Evolutionary conservation across 345 rosid species (phyloP).

Genomic region (Clarkia xantiana): DNA sequence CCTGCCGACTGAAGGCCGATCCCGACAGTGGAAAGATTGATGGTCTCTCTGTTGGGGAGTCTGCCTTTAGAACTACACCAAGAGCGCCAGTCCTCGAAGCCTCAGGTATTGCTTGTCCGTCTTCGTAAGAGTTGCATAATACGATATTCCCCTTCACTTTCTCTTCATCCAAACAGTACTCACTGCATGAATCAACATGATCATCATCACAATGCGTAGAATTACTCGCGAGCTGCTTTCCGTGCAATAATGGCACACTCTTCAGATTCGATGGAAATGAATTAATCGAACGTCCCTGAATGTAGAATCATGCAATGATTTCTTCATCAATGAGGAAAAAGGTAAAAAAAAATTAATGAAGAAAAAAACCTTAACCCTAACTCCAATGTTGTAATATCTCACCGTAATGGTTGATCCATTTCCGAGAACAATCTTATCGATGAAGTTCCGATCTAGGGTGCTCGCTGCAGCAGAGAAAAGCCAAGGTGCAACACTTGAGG

Average conservation of each 20-base stretch:
- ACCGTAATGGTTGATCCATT: conserved; percentile 10
- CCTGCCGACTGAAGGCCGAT: too few relatives aligned
- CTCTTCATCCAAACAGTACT: not conserved
- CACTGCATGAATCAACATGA: not conserved
- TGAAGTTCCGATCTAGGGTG: conserved; percentile 13
- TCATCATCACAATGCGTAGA: not conserved
- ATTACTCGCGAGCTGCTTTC: not conserved
- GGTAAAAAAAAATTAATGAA: not conserved
- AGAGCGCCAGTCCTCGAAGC: not conserved
- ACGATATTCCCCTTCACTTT: conserved; percentile 6
- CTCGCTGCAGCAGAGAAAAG: conserved; percentile 17
- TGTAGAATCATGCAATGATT: too few relatives aligned
- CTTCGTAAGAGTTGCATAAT: not conserved
- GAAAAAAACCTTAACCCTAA: too few relatives aligned
- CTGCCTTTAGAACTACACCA: not conserved
- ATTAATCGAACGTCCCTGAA: too few relatives aligned
- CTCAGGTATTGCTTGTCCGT: too few relatives aligned
- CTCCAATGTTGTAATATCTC: too few relatives aligned
- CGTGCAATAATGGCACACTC: too few relatives aligned
- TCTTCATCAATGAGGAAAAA: not conserved
- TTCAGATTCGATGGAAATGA: too few relatives aligned
- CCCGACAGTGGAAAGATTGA: too few relatives aligned
- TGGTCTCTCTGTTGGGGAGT: too few relatives aligned
- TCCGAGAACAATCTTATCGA: conserved; percentile 10
- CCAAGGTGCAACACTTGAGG: conserved; percentile 20